Evolutionary conservation across 768 basidiomycete genomes (phyloP).

Genomic region (Lactarius deliciosus): DNA sequence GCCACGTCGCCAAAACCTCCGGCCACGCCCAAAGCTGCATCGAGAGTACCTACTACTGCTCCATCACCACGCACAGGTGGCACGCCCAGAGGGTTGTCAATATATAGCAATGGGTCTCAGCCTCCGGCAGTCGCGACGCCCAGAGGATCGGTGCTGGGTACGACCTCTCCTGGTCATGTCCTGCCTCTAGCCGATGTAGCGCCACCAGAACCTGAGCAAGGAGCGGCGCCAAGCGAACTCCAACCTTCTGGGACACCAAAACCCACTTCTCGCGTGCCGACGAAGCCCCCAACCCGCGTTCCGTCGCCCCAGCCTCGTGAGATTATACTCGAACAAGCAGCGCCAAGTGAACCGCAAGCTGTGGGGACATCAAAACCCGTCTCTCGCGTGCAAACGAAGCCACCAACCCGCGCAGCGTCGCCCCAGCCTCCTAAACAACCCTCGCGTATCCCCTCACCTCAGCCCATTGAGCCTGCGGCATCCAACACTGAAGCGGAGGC

Average conservation of each 20-base stretch:
- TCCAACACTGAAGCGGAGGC: conserved; percentile 1
- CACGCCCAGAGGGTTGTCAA: conserved; percentile 25
- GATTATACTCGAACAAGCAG: background rate
- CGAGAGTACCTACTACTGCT: conserved; percentile 15
- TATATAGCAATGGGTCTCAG: conserved; percentile 21
- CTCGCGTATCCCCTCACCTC: background rate
- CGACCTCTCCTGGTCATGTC: background rate
- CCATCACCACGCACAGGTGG: conserved; percentile 18
- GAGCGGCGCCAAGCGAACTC: background rate
- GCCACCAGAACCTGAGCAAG: conserved; percentile 13
- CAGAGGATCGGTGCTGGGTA: conserved; percentile 7
- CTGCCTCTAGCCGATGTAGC: conserved; percentile 1
- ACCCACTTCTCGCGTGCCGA: conserved; percentile 9
- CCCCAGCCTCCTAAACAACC: conserved; percentile 3
- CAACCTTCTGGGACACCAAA: conserved; percentile 10
- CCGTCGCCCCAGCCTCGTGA: conserved; percentile 11
- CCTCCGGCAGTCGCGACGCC: conserved; percentile 20
- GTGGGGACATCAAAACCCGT: conserved; percentile 7
- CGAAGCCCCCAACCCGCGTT: conserved; percentile 16
- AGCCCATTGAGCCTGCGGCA: background rate
- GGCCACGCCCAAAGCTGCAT: conserved; percentile 19
- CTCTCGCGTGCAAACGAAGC: conserved; percentile 17
- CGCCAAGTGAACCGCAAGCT: background rate
- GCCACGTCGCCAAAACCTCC: conserved; percentile 11
- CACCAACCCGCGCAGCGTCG: conserved; percentile 15